Base-by-base conservation (phyloP, 106 monocot species). In the Dactylorhiza incarnata region DNA sequence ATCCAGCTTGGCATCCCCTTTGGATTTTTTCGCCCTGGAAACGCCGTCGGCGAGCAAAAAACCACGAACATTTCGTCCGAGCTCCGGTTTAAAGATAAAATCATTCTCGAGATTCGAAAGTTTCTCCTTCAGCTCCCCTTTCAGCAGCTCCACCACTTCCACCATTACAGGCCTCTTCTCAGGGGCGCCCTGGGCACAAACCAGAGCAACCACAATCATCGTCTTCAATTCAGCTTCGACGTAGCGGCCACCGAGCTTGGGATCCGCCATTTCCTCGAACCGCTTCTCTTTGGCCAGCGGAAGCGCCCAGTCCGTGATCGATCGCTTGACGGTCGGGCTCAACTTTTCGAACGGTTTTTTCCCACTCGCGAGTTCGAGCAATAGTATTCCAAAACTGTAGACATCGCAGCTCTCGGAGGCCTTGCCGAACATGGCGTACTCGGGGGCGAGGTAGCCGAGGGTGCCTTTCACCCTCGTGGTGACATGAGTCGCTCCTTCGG, bases 341-440 rank as follows among this genome's bases (percentile, higher is more conserved):
- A 84, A 19, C 69, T 83, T 90, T 69, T 84, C 84, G 22, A 86
- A 52, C 6, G 87, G 80, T 47, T 75, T 90, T 78, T 74, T 87
- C 50, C 90, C 90, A 51, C 84, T 87, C 9, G 78, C 84, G 19
- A 90, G 84, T 68, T 87, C 90, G 1, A 90, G 80, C 4, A 87
- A 84, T 9, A 90, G 80, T 48, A 87, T 80, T 0, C 90, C 90
- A 71, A 84, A 87, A 75, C 89, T 89, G 77, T 84, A 89, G 1
- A 89, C 89, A 72, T 89, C 89, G 24, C 89, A 86, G 45, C 84
- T 86, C 44, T 89, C 84, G 5, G 89, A 82, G 13, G 89, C 86
- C 68, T 86, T 84, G 0, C 86, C 89, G 22, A 84, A 69, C 81
- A 84, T 86, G 7, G 86, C 83, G 17, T 86, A 89, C 50, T 89